Evolutionary conservation across 2,329 filamentous ascomycete species (phyloP).

Genomic region (Fusarium azukiicola): DNA sequence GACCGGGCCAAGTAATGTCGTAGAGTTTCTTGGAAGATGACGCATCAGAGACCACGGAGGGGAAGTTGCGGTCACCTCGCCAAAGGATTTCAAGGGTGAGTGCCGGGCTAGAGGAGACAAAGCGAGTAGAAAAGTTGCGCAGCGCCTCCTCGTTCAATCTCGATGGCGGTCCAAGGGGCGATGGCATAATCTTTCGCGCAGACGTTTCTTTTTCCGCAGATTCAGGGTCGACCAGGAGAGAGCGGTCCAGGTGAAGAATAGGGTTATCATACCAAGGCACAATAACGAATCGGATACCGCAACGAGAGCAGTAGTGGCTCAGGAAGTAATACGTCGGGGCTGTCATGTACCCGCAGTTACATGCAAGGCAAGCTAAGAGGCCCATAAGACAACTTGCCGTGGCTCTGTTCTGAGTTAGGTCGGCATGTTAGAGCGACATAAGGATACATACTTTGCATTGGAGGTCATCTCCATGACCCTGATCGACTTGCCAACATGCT

Average conservation of each 20-base stretch:
- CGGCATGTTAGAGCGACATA: fast-evolving
- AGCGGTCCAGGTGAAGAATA: constrained; percentile 23
- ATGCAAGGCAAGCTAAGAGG: constrained; percentile 20
- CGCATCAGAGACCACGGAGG: neutral
- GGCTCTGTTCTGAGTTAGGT: neutral
- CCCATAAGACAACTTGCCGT: constrained; percentile 17
- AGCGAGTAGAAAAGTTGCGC: constrained; percentile 22
- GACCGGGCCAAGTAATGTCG: constrained; percentile 29
- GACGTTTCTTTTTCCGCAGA: neutral
- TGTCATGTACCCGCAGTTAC: constrained; percentile 29
- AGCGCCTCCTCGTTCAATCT: constrained; percentile 4
- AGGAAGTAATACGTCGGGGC: constrained; percentile 32
- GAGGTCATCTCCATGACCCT: constrained; percentile 31
- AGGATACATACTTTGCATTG: constrained; percentile 8
- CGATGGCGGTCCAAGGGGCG: constrained; percentile 20
- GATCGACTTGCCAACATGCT: constrained; percentile 27
- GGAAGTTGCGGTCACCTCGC: neutral
- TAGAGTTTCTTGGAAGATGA: constrained; percentile 17
- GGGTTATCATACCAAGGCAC: constrained; percentile 32
- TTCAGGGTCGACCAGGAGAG: constrained; percentile 12
- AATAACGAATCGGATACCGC: constrained; percentile 23
- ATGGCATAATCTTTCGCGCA: constrained; percentile 14
- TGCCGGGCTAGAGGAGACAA: neutral
- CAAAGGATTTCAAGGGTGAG: neutral
- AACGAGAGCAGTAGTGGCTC: constrained; percentile 28